phyloP scores from a whole-genome alignment of 164 flowering plant genomes.

The Aristolochia fimbriata region DNA sequence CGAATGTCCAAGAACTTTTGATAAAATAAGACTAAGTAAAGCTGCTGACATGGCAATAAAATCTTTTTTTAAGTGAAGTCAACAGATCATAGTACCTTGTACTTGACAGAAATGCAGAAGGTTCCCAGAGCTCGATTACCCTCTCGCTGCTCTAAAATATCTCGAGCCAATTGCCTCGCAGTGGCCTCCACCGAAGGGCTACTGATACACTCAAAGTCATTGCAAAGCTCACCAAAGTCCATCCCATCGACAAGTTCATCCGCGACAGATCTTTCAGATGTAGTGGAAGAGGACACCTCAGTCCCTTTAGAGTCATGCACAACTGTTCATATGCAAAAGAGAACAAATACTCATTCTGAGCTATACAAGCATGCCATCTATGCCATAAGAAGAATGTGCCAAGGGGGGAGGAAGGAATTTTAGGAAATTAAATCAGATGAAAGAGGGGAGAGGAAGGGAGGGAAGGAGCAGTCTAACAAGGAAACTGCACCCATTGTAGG shows the following conservation, averaged over 20 bases:
- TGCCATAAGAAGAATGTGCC: too few relatives aligned
- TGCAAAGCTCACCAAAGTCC: conserved; percentile 91
- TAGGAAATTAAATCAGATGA: too few relatives aligned
- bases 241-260: conserved; percentile 78
- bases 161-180: conserved; percentile 83
- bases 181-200: conserved; percentile 86
- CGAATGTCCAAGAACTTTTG: too few relatives aligned
- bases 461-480: too few relatives aligned
- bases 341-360: too few relatives aligned
- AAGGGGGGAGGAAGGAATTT: too few relatives aligned
- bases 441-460: too few relatives aligned
- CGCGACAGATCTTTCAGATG: conserved; percentile 41
- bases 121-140: conserved; percentile 79
- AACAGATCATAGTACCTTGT: conserved; percentile 42
- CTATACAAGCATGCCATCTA: too few relatives aligned
- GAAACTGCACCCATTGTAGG: too few relatives aligned
- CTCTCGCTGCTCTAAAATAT: conserved; percentile 73
- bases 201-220: conserved; percentile 92
- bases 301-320: conserved; percentile 12
- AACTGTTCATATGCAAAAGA: conserved; percentile 6
- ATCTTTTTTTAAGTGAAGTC: not conserved
- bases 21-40: too few relatives aligned
- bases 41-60: not conserved
- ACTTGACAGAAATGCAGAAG: conserved; percentile 64
- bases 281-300: conserved; percentile 11